These are phyloP conservation scores for Vigna mungo DNA, from an alignment of 306 rosid species.

Conservation along the genomic window DNA sequence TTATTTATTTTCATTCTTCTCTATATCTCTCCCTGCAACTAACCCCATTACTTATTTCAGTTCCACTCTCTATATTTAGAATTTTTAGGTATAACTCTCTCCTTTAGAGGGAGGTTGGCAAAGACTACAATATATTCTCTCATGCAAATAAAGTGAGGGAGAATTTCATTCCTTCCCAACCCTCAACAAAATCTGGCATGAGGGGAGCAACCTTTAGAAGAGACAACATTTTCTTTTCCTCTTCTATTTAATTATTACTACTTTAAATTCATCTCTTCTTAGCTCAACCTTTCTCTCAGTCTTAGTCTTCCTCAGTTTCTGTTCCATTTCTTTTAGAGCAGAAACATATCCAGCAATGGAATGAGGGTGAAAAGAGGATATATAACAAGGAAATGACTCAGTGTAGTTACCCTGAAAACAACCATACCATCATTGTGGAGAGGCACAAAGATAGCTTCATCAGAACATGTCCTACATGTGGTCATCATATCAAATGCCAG, in stretches of 20 bases:
- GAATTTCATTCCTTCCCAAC: slow-evolving; percentile 72
- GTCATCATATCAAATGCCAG: slow-evolving; percentile 70
- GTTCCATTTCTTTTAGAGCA: slow-evolving; percentile 31
- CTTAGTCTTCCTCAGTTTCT: slow-evolving; percentile 34
- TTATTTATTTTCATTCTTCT: slow-evolving; percentile 26
- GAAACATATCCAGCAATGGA: slow-evolving; percentile 50
- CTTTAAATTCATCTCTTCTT: slow-evolving; percentile 44
- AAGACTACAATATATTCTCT: slow-evolving; percentile 37
- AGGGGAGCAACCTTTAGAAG: slow-evolving; percentile 58
- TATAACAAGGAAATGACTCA: slow-evolving; percentile 61
- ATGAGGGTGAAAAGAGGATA: slow-evolving; percentile 49
- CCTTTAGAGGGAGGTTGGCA: slow-evolving; percentile 44
- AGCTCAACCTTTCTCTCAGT: slow-evolving; percentile 38
- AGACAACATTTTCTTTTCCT: slow-evolving; percentile 54
- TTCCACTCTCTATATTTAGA: slow-evolving; percentile 47
- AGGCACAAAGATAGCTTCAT: slow-evolving; percentile 56
- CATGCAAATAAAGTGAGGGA: slow-evolving; percentile 57
- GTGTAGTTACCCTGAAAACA: slow-evolving; percentile 60
- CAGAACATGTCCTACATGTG: slow-evolving; percentile 80
- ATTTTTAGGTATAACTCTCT: slow-evolving; percentile 48
- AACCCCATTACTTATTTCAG: slow-evolving; percentile 48
- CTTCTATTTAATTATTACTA: slow-evolving; percentile 43
- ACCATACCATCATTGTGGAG: slow-evolving; percentile 50
- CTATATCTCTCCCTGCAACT: slow-evolving; percentile 40
- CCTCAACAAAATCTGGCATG: slow-evolving; percentile 54